Evolutionary conservation across 2,329 filamentous ascomycete genomes (phyloP), one percentile per base, ranked within the genome.

Genomic region (Ascochyta clinopodiicola): DNA sequence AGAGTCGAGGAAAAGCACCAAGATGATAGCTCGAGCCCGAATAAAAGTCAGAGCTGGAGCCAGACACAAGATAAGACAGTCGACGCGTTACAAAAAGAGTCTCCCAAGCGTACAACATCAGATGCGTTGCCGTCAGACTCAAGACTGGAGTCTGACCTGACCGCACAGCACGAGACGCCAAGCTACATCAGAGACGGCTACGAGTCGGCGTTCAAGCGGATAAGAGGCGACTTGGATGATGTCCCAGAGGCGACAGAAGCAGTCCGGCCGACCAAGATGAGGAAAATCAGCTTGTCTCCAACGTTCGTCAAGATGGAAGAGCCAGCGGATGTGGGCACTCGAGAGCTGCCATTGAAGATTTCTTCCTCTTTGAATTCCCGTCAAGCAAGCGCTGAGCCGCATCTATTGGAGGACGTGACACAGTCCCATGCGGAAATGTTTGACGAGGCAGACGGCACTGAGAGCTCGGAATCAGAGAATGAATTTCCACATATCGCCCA

Each of bases 91-190:
- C 44, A 44, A 27, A 21, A 27, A 6, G 21, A 25, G 15, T 29
- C 32, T 29, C 13, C 19, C 19, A 31, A 40, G 24, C 35, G 9
- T 8, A 29, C 24, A 31, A 10, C 9, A 2, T 17, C 37, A 1
- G 49, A 39, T 4, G 52, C 44, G n/a, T 21, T 38, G 9, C 32
- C 49, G 15, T 56, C 59, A 7, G 56, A 61, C 3, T 31, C 43
- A 12, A 61, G 51, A 34, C 9, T 56, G 34, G 37, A 52, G 40
- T 68, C 67, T 29, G 68, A 64, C 22, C 66, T 66, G 15, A 70
- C 68, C 3, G 62, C 55, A 2, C 56, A 56, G 29, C 60, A 66
- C 21, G 59, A 66, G 45, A 69, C 69, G n/a, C 68, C 69, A 5
- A 57, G 56, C 19, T 60, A 66, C 31, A 61, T 69, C 22, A 45